Evolutionary conservation across 1,284 basidiomycete species (phyloP), one percentile per base, ranked within the genome.

Genomic region (Lignosus rhinocerotis): DNA sequence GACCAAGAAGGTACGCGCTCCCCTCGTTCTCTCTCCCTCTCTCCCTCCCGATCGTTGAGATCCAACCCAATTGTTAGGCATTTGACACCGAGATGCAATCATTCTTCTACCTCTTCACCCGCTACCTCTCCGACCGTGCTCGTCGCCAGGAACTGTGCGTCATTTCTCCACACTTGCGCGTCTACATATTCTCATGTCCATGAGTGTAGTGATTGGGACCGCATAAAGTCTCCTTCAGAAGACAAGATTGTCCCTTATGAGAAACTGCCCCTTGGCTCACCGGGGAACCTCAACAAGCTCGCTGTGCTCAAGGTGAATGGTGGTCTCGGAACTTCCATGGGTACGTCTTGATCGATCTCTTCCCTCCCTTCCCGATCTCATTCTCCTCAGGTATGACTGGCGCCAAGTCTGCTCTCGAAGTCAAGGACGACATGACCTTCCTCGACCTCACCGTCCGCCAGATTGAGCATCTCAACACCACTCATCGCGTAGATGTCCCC

Each of bases 281-380:
- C 81, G 41, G 77, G 81, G 61, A 90, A 92, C 74, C 87, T 98
- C 71, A 87, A 87, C 83, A 96, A 96, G 80, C 90, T 99, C 65
- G 97, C 96, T 41, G 97, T 99, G 36, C 90, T 99, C 80, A 99
- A 99, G 81, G 93, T 99, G 75, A 99, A 99, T 76, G 97, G 97
- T 77, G 97, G 97, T 79, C 90, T 99, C 61, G 97, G 97, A 70
- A 96, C 94, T 41, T 96, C 94, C 56, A 96, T 96, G 94, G 94
- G 94, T 82, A 62, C 44, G 82, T 73, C 44, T 25, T 45, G 21
- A 12, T 17, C 17, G 30, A 3, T 16, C 21, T 43, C 11, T 17
- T 25, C 41, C 10, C 14, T 14, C n/a, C 21, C 9, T 12, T 43
- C 36, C 33, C 36, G 8, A 34, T 9, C 31, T 66, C 19, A 58